A percentile compares a stretch with the other conserved stretches of the same genome.
Conservation (phyloP, 208 protist species). For the Trichomonas gallinae region DNA sequence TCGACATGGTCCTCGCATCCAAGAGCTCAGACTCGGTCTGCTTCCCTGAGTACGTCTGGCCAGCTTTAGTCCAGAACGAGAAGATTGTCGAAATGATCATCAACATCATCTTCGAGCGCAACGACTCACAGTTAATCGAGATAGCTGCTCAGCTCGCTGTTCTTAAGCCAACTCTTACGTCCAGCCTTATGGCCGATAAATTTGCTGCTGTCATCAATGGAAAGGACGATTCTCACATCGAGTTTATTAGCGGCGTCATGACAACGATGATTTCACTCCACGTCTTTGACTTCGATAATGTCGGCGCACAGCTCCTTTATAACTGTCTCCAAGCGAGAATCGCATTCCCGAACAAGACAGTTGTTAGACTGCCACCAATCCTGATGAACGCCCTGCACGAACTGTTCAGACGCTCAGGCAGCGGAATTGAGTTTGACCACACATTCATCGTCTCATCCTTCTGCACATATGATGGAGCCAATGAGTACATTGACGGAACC, state of each 20-base stretch:
- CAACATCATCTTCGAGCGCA: background rate
- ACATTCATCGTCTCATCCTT: too few species aligned
- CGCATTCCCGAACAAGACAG: too few species aligned
- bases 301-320: too few species aligned
- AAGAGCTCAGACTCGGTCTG: background rate
- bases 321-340: too few species aligned
- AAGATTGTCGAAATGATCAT: background rate
- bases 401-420: too few species aligned
- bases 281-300: background rate
- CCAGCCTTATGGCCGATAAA: background rate
- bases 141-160: background rate
- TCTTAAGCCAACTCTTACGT: background rate
- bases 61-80: background rate
- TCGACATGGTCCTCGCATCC: background rate
- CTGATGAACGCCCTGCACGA: too few species aligned
- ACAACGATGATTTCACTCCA: background rate
- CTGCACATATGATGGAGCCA: too few species aligned
- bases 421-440: too few species aligned
- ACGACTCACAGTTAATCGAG: background rate
- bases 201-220: background rate
- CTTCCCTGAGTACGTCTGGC: background rate
- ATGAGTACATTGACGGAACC: too few species aligned
- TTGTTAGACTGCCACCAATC: too few species aligned
- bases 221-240: background rate
- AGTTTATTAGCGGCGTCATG: background rate